Conservation (phyloP, 768 basidiomycete genomes). For the Suillus tomentosus region DNA sequence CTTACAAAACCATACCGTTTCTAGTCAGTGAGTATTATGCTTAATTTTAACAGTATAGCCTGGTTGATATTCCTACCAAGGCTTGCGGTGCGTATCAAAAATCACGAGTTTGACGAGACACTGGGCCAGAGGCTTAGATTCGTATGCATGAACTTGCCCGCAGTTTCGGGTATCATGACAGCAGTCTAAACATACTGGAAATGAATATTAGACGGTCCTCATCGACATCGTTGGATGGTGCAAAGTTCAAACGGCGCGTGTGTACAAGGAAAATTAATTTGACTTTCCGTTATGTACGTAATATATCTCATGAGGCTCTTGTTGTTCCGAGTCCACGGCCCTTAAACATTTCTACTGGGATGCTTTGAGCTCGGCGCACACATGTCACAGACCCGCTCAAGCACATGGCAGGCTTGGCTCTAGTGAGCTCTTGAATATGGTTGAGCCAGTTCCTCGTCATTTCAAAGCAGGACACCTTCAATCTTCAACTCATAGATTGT, state of each 20-base stretch:
- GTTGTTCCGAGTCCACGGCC: too few relatives aligned
- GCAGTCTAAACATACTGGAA: not conserved
- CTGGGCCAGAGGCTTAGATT: not conserved
- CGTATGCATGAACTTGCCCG: not conserved
- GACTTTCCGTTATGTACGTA: not conserved
- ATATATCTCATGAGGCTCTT: not conserved
- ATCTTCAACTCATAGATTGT: conserved; percentile 66
- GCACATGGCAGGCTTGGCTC: not conserved
- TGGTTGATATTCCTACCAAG: not conserved
- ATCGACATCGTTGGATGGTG: not conserved
- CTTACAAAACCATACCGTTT: too few relatives aligned
- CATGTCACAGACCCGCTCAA: not conserved
- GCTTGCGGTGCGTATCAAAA: not conserved
- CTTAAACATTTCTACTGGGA: too few relatives aligned
- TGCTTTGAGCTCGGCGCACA: not conserved
- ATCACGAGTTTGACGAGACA: not conserved
- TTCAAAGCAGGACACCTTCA: conserved; percentile 23
- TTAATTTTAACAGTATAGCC: too few relatives aligned
- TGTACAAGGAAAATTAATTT: not conserved
- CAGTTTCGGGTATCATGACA: not conserved
- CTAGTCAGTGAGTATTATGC: too few relatives aligned
- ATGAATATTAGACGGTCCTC: not conserved
- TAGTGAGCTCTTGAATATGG: not conserved
- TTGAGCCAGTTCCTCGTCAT: not conserved
- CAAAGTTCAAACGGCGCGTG: not conserved